Evolutionary conservation across 2,329 filamentous ascomycete species (phyloP).

Genomic region (Colletotrichum somersetense): DNA sequence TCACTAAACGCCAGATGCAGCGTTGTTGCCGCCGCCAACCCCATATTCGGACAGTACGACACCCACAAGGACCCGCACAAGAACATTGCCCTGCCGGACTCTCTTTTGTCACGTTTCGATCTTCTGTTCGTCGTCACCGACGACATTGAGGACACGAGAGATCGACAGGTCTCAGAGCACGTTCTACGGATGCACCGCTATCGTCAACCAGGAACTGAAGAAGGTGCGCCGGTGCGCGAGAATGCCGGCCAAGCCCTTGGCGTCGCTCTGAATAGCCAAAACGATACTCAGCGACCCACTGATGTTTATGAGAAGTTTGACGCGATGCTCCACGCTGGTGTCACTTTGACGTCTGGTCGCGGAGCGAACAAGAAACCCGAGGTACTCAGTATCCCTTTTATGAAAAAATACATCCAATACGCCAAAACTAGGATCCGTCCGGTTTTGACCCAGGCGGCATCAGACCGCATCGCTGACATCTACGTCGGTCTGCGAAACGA

Average conservation of each 20-base stretch:
- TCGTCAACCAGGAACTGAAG: conserved; percentile 90
- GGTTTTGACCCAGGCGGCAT: conserved; percentile 88
- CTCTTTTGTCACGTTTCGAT: conserved; percentile 97
- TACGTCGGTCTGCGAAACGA: conserved; percentile 96
- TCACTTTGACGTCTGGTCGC: conserved; percentile 80
- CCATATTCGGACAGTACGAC: conserved; percentile 98
- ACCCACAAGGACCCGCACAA: conserved; percentile 98
- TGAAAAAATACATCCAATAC: conserved; percentile 99
- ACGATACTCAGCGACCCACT: conserved; percentile 79
- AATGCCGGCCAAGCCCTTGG: conserved; percentile 86
- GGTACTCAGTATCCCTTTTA: conserved; percentile 94
- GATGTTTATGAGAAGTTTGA: conserved; percentile 98
- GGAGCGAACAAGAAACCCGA: conserved; percentile 83
- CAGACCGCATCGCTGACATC: conserved; percentile 89
- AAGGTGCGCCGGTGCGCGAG: conserved; percentile 94
- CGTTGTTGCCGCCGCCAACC: conserved; percentile 95
- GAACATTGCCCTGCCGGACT: conserved; percentile 97
- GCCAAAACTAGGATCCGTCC: conserved; percentile 94
- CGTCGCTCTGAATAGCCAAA: conserved; percentile 85
- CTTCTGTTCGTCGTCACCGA: conserved; percentile 97
- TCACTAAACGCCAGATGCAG: conserved; percentile 97
- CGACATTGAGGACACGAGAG: conserved; percentile 94
- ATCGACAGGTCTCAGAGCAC: conserved; percentile 93
- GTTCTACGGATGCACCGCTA: conserved; percentile 98
- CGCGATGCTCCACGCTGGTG: conserved; percentile 92